Evolutionary conservation across 2,329 filamentous ascomycete species (phyloP).

Genomic region (Apiospora pterosperma): DNA sequence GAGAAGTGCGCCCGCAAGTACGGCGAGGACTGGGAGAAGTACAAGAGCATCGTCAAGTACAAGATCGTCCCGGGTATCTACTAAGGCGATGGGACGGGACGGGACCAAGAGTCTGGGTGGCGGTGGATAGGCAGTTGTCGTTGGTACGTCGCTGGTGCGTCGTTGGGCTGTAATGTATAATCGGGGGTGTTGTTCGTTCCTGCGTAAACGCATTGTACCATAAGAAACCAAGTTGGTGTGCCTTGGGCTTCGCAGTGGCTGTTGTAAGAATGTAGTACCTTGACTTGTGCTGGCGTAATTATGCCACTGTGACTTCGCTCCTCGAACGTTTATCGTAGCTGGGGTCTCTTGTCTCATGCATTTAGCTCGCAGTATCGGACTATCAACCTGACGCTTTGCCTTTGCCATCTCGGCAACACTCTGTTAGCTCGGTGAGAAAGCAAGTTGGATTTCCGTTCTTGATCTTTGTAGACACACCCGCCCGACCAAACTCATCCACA

Average conservation of each 20-base stretch:
- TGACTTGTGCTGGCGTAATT: background rate
- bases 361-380: too few species aligned
- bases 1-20: conserved; percentile 91
- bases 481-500: too few species aligned
- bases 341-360: background rate
- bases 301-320: background rate
- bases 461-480: too few species aligned
- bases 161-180: background rate
- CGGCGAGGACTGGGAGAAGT: conserved; percentile 86
- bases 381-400: too few species aligned
- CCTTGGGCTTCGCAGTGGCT: background rate
- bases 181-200: background rate
- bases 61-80: conserved; percentile 85
- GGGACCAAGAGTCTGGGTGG: background rate
- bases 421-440: too few species aligned
- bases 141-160: background rate
- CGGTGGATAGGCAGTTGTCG: background rate
- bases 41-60: conserved; percentile 77
- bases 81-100: conserved; percentile 33
- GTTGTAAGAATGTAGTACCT: background rate
- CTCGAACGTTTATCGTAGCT: background rate
- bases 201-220: background rate
- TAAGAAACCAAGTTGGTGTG: background rate
- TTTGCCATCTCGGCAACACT: too few species aligned
- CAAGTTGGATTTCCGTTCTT: too few species aligned